These are phyloP conservation scores for Daucus carota DNA, from an alignment of 129 eudicot genomes.

Conservation along the genomic window DNA sequence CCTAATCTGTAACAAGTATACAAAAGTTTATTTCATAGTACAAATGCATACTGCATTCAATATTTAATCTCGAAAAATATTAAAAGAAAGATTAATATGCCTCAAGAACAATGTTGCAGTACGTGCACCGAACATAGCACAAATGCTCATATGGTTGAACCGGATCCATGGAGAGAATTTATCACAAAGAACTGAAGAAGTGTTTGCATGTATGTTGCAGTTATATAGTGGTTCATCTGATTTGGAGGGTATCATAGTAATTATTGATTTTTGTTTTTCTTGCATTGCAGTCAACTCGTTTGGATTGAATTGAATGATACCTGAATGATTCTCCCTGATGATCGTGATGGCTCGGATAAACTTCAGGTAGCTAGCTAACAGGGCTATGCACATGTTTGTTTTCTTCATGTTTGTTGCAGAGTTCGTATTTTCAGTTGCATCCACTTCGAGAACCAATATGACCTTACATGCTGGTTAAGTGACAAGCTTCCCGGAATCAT, in stretches of 20 bases:
- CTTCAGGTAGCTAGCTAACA: background rate
- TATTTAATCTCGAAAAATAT: background rate
- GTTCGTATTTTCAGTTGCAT: background rate
- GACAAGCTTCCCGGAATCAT: too few relatives aligned
- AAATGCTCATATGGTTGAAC: conserved; percentile 2
- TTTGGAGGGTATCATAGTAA: too few relatives aligned
- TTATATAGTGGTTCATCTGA: background rate
- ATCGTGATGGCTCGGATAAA: background rate
- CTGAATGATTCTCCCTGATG: conserved; percentile 5
- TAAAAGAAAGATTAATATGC: background rate
- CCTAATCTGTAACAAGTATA: conserved; percentile 46
- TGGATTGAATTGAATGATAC: background rate
- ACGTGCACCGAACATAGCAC: conserved; percentile 4
- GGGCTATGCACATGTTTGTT: background rate
- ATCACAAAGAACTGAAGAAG: background rate
- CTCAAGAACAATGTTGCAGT: background rate
- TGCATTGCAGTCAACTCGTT: background rate
- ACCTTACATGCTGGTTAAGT: background rate
- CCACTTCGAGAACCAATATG: background rate
- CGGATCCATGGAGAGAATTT: background rate
- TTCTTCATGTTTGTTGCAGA: background rate
- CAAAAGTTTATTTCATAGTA: too few relatives aligned
- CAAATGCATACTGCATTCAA: too few relatives aligned
- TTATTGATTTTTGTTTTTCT: too few relatives aligned
- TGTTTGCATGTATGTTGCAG: background rate